A percentile compares a stretch with the other conserved stretches of the same genome.
These are phyloP conservation scores for Kurtzmaniella natalensis DNA, from an alignment of 1,139 yeast species.

Conservation along the genomic window DNA sequence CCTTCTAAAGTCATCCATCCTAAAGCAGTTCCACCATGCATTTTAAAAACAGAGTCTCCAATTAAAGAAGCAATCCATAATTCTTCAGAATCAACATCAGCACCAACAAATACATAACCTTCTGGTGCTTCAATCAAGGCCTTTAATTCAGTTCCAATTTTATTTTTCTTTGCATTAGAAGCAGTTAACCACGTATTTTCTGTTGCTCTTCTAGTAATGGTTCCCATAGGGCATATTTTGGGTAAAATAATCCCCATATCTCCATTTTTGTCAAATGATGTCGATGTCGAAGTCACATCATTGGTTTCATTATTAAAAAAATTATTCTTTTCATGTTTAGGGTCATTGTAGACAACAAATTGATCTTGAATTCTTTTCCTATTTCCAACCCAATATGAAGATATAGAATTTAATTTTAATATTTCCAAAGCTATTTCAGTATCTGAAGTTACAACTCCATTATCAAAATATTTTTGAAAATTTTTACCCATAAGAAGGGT, in stretches of 20 bases:
- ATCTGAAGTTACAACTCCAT: constrained; percentile 67
- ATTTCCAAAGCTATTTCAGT: constrained; percentile 75
- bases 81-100: constrained; percentile 98
- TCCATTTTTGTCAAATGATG: constrained; percentile 9
- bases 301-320: constrained; percentile 22
- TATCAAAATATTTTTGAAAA: constrained; percentile 68
- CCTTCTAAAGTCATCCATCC: constrained; percentile 99
- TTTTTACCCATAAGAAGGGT: constrained; percentile 78
- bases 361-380: constrained; percentile 81
- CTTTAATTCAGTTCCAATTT: constrained; percentile 93
- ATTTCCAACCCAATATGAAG: constrained; percentile 92
- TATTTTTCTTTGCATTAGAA: constrained; percentile 77
- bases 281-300: constrained; percentile 16
- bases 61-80: constrained; percentile 95
- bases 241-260: constrained; percentile 79
- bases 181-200: constrained; percentile 98
- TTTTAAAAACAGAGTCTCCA: constrained; percentile 83
- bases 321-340: constrained; percentile 18
- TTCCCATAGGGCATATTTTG: constrained; percentile 86
- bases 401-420: constrained; percentile 66
- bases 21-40: constrained; percentile 94
- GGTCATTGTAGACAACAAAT: constrained; percentile 62
- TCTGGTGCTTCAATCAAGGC: constrained; percentile 82
- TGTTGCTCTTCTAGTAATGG: constrained; percentile 92
- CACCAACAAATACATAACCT: constrained; percentile 92